Base-by-base conservation (phyloP, 2,329 filamentous ascomycete species). In the Pestalotiopsis sp. region DNA sequence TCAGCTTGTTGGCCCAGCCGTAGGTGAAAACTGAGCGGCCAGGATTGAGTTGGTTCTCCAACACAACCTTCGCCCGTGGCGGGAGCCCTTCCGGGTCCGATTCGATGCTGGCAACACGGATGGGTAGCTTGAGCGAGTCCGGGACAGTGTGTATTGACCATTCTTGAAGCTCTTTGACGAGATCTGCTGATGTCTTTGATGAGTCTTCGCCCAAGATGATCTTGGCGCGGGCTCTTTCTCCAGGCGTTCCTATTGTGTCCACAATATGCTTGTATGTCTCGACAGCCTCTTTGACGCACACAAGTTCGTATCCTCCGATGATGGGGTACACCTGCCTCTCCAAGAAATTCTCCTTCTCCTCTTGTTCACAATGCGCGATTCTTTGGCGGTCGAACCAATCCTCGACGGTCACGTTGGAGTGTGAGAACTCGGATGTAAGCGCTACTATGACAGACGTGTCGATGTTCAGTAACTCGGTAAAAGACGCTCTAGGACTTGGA, bases 361-460 rank as follows among this genome's bases (percentile, higher is more conserved):
- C 92, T 39, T 89, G 81, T 68, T 88, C 84, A 68, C 93, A 87
- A 74, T 93, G 90, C 14, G 85, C 83, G 64, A 86, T 80, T 63
- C 93, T 88, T 57, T 88, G 87, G 24, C 79, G 81, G 71, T 91
- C 89, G 72, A 81, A 80, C 75, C 80, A 80, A 1, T 79, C 73
- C 68, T 82, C 75, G 38, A 75, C 71, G 0, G 72, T 63, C 4
- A 83, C 78, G 6, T 71, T 68, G 4, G 74, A 73, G 75, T 94
- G 91, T 1, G 90, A 91, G 30, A 94, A 88, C 73, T 94, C 92
- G 0, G 91, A 93, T 1, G 91, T 86, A 2, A 94, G 81, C 4
- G 91, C 91, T 4, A 94, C 85, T 5, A 94, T 83, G 60, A 93
- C 87, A 1, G 91, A 93, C 66, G 88, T 90, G 76, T 91, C 89